These are phyloP conservation scores for Anaeromyces robustus DNA, from an alignment of 192 early-diverging fungal genomes.

Conservation along the genomic window DNA sequence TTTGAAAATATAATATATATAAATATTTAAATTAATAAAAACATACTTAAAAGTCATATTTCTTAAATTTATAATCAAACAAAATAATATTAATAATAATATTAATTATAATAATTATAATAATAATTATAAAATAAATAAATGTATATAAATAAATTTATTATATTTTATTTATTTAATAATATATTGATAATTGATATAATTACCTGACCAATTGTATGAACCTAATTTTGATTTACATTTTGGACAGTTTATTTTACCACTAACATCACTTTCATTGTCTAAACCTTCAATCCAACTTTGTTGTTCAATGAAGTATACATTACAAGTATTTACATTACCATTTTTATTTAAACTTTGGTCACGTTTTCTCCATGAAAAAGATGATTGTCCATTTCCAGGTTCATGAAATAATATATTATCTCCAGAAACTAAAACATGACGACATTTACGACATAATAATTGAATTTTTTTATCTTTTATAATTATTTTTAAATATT, in stretches of 20 bases:
- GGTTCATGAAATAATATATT: conserved; percentile 52
- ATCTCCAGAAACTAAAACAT: conserved; percentile 35
- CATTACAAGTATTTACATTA: conserved; percentile 33
- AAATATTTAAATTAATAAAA: background rate
- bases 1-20: background rate
- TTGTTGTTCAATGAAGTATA: conserved; percentile 69
- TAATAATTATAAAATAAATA: background rate
- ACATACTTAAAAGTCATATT: background rate
- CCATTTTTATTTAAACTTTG: conserved; percentile 16
- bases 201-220: conserved; percentile 59
- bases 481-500: background rate
- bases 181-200: no score
- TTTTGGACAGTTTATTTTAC: conserved; percentile 60
- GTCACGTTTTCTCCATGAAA: conserved; percentile 58
- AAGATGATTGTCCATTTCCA: conserved; percentile 53
- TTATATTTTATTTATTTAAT: no score
- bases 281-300: conserved; percentile 58
- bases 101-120: background rate
- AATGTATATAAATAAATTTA: no score
- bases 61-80: background rate
- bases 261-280: conserved; percentile 37
- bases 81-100: background rate
- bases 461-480: background rate
- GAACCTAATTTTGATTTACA: conserved; percentile 63
- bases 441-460: conserved; percentile 12